Conservation (phyloP, 2,329 filamentous ascomycete genomes). For the Colletotrichum scovillei region DNA sequence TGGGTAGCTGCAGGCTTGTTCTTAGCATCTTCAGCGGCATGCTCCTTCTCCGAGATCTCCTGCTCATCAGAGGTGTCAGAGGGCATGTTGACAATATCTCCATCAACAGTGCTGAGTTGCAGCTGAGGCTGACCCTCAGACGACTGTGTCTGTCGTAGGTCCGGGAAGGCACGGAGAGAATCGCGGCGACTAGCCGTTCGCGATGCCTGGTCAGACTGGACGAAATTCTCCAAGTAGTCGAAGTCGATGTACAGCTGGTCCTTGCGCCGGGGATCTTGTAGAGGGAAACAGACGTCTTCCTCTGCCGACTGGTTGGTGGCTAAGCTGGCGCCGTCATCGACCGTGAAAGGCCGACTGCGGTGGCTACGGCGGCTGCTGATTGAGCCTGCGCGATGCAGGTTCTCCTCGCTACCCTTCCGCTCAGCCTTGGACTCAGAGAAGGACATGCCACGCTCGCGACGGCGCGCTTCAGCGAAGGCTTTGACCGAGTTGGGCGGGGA, state of each 20-base stretch:
- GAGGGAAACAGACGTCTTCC: slow-evolving; percentile 90
- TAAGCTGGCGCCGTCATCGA: slow-evolving; percentile 71
- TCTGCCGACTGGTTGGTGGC: slow-evolving; percentile 78
- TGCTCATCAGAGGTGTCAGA: slow-evolving; percentile 55
- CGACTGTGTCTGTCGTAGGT: slow-evolving; percentile 61
- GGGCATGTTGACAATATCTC: slow-evolving; percentile 67
- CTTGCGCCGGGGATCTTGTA: slow-evolving; percentile 74
- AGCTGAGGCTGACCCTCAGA: slow-evolving; percentile 41
- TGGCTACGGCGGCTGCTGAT: slow-evolving; percentile 72
- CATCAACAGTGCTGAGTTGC: slow-evolving; percentile 63
- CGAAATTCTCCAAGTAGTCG: slow-evolving; percentile 93
- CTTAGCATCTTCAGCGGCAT: slow-evolving; percentile 50
- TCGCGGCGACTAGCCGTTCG: slow-evolving; percentile 62
- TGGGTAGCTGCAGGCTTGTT: slow-evolving; percentile 40
- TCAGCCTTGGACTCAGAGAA: slow-evolving; percentile 59
- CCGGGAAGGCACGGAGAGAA: slow-evolving; percentile 67
- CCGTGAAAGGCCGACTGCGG: slow-evolving; percentile 67
- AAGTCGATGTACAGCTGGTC: slow-evolving; percentile 89
- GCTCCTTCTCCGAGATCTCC: slow-evolving; percentile 58
- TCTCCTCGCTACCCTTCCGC: slow-evolving; percentile 56
- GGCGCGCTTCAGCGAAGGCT: slow-evolving; percentile 91
- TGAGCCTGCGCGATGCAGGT: slow-evolving; percentile 78
- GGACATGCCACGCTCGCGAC: slow-evolving; percentile 80
- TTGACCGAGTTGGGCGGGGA: slow-evolving; percentile 98
- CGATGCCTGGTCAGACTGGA: slow-evolving; percentile 69